phyloP scores from a whole-genome alignment of 2,329 filamentous ascomycete genomes.

The Zarea fungicola region DNA sequence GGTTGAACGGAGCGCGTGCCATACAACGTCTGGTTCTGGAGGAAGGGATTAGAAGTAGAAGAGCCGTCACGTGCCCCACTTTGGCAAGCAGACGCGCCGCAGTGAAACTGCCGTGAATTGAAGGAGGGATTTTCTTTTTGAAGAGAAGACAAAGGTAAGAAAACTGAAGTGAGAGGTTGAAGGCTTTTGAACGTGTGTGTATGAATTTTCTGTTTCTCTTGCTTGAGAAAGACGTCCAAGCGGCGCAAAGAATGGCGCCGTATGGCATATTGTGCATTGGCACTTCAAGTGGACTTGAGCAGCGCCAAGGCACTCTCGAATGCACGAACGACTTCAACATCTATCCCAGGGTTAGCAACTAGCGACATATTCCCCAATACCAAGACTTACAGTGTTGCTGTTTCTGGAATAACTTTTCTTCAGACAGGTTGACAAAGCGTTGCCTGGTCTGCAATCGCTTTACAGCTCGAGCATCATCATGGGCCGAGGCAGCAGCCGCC shows the following conservation, averaged over 20 bases:
- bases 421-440: slow-evolving; percentile 68
- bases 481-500: slow-evolving; percentile 64
- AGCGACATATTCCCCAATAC: neutral
- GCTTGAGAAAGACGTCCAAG: no score
- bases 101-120: neutral
- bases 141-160: no score
- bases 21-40: no score
- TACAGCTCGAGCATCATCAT: slow-evolving; percentile 71
- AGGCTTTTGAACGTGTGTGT: no score
- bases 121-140: no score
- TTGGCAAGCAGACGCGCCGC: neutral
- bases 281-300: slow-evolving; percentile 33
- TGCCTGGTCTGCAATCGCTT: slow-evolving; percentile 79
- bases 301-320: slow-evolving; percentile 58
- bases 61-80: slow-evolving; percentile 9
- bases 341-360: slow-evolving; percentile 18
- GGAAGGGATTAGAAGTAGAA: no score
- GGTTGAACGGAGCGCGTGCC: neutral
- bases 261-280: no score
- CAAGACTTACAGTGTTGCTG: slow-evolving; percentile 68
- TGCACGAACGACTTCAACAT: slow-evolving; percentile 53
- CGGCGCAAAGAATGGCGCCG: no score
- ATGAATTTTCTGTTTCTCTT: no score
- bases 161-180: no score
- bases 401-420: slow-evolving; percentile 65